Conservation (phyloP, 148 eudicot species). For the Chenopodium quinoa region DNA sequence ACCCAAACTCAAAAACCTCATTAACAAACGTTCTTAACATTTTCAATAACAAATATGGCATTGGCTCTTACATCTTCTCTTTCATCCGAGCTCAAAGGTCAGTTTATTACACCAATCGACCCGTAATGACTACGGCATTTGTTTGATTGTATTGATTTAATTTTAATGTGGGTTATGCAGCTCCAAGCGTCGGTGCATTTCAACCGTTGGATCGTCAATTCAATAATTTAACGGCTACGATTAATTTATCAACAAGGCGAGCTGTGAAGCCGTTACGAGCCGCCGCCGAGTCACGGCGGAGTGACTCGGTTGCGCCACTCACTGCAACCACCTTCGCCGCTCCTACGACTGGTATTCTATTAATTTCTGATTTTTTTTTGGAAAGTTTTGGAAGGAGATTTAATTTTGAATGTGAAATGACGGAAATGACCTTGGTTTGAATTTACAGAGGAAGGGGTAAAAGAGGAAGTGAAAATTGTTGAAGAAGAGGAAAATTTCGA, state of each 20-base stretch:
- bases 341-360: constrained; percentile 41
- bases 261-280: constrained; percentile 44
- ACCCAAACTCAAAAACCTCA: neutral
- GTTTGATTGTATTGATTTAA: neutral
- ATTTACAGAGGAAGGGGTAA: constrained; percentile 59
- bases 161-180: constrained; percentile 26
- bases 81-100: constrained; percentile 54
- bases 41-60: constrained; percentile 40
- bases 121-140: neutral
- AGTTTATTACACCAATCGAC: neutral
- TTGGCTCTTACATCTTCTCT: constrained; percentile 40
- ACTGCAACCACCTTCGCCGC: constrained; percentile 56
- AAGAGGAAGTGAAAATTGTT: constrained; percentile 29
- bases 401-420: constrained; percentile 11
- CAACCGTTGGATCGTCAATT: constrained; percentile 57
- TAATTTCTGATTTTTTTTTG: neutral
- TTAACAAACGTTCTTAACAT: no score
- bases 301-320: constrained; percentile 57
- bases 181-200: constrained; percentile 40
- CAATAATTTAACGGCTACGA: constrained; percentile 6
- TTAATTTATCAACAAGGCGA: constrained; percentile 40
- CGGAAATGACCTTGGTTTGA: constrained; percentile 18
- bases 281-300: constrained; percentile 64
- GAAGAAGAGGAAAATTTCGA: constrained; percentile 50
- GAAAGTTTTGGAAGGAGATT: no score